Base-by-base conservation (phyloP, 2,329 filamentous ascomycete species). In the Penicillium sp. region DNA sequence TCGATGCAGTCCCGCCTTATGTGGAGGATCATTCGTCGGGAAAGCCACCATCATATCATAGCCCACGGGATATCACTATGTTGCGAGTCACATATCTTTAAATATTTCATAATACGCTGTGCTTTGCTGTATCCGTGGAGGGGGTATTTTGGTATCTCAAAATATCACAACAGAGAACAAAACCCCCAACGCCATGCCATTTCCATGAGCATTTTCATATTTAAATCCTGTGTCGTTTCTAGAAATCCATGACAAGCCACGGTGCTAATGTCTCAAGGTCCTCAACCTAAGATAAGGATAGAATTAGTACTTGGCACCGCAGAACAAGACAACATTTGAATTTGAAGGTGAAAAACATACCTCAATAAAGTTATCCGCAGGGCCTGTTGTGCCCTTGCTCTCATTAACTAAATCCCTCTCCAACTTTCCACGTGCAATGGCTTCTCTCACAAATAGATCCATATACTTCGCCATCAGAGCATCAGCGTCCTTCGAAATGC, bases 371-470 rank as follows among this genome's bases (percentile, higher is more conserved):
- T 84, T 86, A 57, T 85, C 72, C 10, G 57, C 67, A 48, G 67
- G 81, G 31, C 80, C 60, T 50, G 66, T 69, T 21, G 68, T 68
- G 37, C 60, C 67, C 52, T 65, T 63, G 39, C 68, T 46, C 62
- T 68, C 60, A 67, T 68, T 72, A 33, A 73, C 73, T 73, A 80
- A 75, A 41, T 73, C 79, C 70, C 88, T 87, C 79, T 91, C 89
- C 57, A 86, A 86, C 10, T 87, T 85, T 39, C 90, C 87, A 69
- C 93, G 78, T 16, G 91, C 91, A 70, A 98, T 86, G 1, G 91
- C 91, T 77, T 98, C 93, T 60, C 90, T 83, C 52, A 96, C 89
- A 76, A 97, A 98, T 0, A 93, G 85, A 74, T 97, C 91, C 74
- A 97, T 83, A 72, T 98, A 98, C 76, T 89, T 91, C 14, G 86